Conservation (phyloP, 768 basidiomycete species). For the Coprinopsis marcescibilis region DNA sequence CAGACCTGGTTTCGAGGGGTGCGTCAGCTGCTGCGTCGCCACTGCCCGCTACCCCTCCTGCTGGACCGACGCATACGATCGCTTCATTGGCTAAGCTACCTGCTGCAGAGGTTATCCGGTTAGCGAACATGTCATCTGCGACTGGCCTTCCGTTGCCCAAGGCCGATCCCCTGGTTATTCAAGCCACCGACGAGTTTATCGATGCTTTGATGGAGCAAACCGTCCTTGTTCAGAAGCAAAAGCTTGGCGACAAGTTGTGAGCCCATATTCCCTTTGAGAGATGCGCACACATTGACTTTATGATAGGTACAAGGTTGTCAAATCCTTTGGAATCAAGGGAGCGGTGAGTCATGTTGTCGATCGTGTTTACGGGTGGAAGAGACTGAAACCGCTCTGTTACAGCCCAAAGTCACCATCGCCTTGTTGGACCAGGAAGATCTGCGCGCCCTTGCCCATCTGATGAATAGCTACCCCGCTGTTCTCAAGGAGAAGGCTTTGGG, state of each 20-base stretch:
- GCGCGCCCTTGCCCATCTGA: conserved; percentile 73
- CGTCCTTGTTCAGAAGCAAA: conserved; percentile 65
- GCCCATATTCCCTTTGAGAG: conserved; percentile 17
- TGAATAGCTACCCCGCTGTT: conserved; percentile 80
- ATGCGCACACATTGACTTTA: background rate
- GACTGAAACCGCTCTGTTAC: conserved; percentile 6
- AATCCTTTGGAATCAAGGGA: conserved; percentile 76
- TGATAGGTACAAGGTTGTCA: conserved; percentile 51
- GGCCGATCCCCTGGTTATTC: conserved; percentile 62
- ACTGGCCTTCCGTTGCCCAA: conserved; percentile 59
- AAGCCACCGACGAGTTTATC: conserved; percentile 69
- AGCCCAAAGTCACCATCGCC: conserved; percentile 82
- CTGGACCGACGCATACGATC: conserved; percentile 47
- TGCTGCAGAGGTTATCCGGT: conserved; percentile 66
- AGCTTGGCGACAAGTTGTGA: conserved; percentile 72
- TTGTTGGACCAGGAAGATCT: conserved; percentile 84
- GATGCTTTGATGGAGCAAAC: conserved; percentile 54
- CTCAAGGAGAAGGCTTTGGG: conserved; percentile 70
- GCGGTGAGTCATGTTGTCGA: conserved; percentile 42
- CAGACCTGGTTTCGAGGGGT: conserved; percentile 70
- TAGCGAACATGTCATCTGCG: conserved; percentile 48
- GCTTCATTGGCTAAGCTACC: conserved; percentile 66
- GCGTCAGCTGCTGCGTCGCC: conserved; percentile 70
- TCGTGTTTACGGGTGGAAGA: background rate
- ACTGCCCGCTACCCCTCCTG: conserved; percentile 51